These are phyloP conservation scores for Scutellaria baicalensis DNA, from an alignment of 257 asterid species.

Conservation along the genomic window DNA sequence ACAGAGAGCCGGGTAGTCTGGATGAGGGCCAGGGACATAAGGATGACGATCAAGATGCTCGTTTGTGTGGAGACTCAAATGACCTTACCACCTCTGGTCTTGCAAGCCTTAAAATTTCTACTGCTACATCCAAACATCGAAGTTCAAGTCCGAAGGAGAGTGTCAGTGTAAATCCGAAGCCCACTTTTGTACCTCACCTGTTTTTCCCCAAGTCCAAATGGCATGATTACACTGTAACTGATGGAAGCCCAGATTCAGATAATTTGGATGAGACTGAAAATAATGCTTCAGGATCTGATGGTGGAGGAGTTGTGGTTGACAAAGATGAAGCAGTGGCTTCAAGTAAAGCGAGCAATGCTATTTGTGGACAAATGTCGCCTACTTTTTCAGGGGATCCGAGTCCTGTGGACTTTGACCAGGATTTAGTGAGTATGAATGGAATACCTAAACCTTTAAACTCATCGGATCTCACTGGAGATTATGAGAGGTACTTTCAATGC, in stretches of 20 bases:
- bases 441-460: constrained; percentile 22
- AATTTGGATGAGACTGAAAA: constrained; percentile 17
- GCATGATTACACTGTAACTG: constrained; percentile 3
- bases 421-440: constrained; percentile 18
- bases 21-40: not conserved
- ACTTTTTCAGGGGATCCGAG: constrained; percentile 16
- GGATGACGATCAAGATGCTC: not conserved
- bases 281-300: constrained; percentile 15
- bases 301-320: constrained; percentile 8
- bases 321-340: constrained; percentile 12
- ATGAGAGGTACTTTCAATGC: constrained; percentile 30
- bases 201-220: constrained; percentile 25
- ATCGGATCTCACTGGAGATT: constrained; percentile 66
- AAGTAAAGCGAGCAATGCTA: not conserved
- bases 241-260: constrained; percentile 14
- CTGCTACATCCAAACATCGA: constrained; percentile 7
- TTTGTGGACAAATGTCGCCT: not conserved
- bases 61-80: constrained; percentile 10
- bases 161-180: not conserved
- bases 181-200: constrained; percentile 33
- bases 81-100: constrained; percentile 18
- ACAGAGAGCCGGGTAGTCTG: not conserved
- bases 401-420: constrained; percentile 8
- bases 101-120: constrained; percentile 15
- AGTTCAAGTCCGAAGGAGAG: constrained; percentile 16